Conservation (phyloP, 345 rosid genomes). For the Salix koriyanagi region DNA sequence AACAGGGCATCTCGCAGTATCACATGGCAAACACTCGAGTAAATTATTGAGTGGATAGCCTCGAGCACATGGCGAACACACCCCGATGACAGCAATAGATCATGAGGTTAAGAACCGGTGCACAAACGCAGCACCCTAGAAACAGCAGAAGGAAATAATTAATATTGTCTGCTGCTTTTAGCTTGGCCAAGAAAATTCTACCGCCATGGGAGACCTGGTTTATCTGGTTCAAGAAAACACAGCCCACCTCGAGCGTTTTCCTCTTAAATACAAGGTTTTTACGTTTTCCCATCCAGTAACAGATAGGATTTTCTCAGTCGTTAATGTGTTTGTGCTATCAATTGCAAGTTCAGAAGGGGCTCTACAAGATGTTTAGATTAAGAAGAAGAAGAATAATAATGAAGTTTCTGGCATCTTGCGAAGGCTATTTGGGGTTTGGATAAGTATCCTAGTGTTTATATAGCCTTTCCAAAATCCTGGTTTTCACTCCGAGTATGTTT, state of each 20-base stretch:
- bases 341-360: too few species aligned
- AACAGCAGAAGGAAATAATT: not conserved
- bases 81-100: not conserved
- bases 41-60: not conserved
- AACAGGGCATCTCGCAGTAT: slow-evolving; percentile 12
- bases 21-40: slow-evolving; percentile 3
- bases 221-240: not conserved
- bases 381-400: too few species aligned
- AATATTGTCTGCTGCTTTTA: not conserved
- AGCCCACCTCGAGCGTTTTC: not conserved
- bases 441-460: too few species aligned
- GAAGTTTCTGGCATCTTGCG: not conserved
- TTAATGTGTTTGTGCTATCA: too few species aligned
- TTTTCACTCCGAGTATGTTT: too few species aligned
- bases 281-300: too few species aligned
- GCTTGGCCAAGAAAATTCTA: not conserved
- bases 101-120: not conserved
- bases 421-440: not conserved
- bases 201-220: not conserved
- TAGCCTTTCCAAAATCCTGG: too few species aligned
- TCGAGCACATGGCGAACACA: slow-evolving; percentile 12
- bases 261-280: too few species aligned
- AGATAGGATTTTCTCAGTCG: too few species aligned
- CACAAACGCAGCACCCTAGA: not conserved
- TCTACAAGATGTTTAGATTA: too few species aligned